phyloP scores from a whole-genome alignment of 306 rosid species.

The Hippophae rhamnoides region DNA sequence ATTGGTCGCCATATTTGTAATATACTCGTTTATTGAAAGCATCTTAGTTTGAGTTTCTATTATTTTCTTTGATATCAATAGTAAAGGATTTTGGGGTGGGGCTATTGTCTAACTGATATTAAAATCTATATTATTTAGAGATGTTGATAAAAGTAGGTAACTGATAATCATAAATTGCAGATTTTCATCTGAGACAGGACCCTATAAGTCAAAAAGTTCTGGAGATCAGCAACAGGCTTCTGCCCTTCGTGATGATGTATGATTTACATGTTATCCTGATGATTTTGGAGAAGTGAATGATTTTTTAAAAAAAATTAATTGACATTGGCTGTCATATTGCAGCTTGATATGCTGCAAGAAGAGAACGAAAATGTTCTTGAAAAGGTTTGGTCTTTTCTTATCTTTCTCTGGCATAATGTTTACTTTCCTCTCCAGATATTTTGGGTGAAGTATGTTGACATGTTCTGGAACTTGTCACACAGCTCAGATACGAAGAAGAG shows the following conservation, averaged over 20 bases:
- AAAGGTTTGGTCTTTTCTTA: slow-evolving; percentile 40
- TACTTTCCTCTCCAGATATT: slow-evolving; percentile 9
- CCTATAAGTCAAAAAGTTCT: slow-evolving; percentile 41
- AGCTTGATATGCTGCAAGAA: slow-evolving; percentile 86
- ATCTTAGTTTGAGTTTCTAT: too few species aligned
- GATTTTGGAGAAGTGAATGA: not conserved
- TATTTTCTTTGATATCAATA: too few species aligned
- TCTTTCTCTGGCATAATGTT: slow-evolving; percentile 9
- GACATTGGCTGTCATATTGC: slow-evolving; percentile 23
- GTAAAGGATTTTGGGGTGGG: too few species aligned
- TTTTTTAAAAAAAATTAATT: slow-evolving; percentile 3
- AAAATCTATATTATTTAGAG: not conserved
- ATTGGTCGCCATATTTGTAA: too few species aligned
- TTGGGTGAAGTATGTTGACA: slow-evolving; percentile 11
- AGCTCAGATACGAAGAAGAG: slow-evolving; percentile 88
- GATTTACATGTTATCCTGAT: slow-evolving; percentile 4
- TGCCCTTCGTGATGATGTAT: slow-evolving; percentile 78
- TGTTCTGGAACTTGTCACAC: slow-evolving; percentile 26
- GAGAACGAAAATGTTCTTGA: slow-evolving; percentile 62
- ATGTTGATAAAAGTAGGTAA: not conserved
- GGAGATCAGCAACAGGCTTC: slow-evolving; percentile 63
- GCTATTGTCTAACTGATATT: not conserved
- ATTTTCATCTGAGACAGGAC: slow-evolving; percentile 44
- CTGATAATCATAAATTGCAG: slow-evolving; percentile 37
- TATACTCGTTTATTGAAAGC: too few species aligned